Percentiles rank a stretch among this genome's conserved stretches.
Evolutionary conservation across 352 stramenopile genomes (phyloP).

Genomic region (Phytophthora pseudosyringae): DNA sequence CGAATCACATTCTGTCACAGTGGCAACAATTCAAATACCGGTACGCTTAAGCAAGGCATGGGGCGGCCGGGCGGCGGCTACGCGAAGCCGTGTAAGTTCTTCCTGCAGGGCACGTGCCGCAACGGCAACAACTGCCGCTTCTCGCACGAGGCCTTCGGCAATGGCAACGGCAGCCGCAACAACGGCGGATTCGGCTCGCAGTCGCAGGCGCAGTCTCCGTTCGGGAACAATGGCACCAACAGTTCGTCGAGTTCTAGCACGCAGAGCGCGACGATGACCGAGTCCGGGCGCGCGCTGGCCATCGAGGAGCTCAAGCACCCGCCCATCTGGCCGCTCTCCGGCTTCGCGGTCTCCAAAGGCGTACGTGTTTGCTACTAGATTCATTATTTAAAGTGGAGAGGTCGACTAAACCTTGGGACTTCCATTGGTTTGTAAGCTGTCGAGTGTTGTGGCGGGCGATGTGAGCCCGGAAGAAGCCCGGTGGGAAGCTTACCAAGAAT

Average conservation of each 20-base stretch:
- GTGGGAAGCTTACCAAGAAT: conserved; percentile 67
- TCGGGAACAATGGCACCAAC: conserved; percentile 19
- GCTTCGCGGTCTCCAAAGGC: conserved; percentile 68
- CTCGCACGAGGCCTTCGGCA: conserved; percentile 45
- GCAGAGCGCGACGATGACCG: conserved; percentile 43
- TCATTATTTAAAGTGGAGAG: neutral
- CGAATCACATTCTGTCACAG: neutral
- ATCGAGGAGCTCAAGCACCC: conserved; percentile 67
- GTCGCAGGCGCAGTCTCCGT: conserved; percentile 23
- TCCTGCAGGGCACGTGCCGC: conserved; percentile 70
- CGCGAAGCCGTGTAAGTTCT: conserved; percentile 69
- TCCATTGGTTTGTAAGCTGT: conserved; percentile 38
- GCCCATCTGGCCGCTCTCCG: conserved; percentile 68
- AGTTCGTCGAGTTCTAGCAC: conserved; percentile 4
- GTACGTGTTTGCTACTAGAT: conserved; percentile 36
- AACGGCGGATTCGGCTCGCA: conserved; percentile 18
- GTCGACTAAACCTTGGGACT: conserved; percentile 1
- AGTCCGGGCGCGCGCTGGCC: conserved; percentile 49
- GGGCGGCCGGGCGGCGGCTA: conserved; percentile 21
- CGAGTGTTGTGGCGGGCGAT: conserved; percentile 64
- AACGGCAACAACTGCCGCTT: conserved; percentile 77
- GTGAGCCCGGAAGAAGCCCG: conserved; percentile 68
- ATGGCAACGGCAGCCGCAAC: conserved; percentile 21
- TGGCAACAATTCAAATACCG: neutral
- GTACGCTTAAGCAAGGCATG: conserved; percentile 16